These are phyloP conservation scores for Trametes pubescens DNA, from an alignment of 1,284 basidiomycete genomes.

Conservation along the genomic window DNA sequence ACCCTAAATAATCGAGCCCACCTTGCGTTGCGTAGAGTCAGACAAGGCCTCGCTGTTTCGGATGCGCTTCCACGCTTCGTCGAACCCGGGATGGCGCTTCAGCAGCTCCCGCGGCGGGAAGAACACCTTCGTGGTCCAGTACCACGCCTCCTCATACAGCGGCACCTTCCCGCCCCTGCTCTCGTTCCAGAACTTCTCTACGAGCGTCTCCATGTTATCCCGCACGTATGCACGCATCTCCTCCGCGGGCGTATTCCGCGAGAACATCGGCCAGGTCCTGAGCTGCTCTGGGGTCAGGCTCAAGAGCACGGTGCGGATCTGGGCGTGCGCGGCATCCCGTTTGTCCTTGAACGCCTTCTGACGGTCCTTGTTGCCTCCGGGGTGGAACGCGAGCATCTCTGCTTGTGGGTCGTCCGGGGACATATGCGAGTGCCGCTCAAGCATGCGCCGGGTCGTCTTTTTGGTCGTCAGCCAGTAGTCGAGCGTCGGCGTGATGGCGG, in stretches of 20 bases:
- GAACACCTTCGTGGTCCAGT: conserved; percentile 18
- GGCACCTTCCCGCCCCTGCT: not conserved
- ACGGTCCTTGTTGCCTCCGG: not conserved
- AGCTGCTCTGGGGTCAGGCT: conserved; percentile 6
- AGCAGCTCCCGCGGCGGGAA: conserved; percentile 17
- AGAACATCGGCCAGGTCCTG: conserved; percentile 4
- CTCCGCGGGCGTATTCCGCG: not conserved
- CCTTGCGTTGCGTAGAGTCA: conserved; percentile 6
- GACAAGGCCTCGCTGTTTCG: not conserved
- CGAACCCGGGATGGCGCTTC: conserved; percentile 14
- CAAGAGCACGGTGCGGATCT: not conserved
- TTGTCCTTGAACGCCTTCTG: not conserved
- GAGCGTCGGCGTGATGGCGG: conserved; percentile 10
- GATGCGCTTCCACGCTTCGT: conserved; percentile 4
- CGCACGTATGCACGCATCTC: conserved; percentile 8
- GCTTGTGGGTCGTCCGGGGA: not conserved
- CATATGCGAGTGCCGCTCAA: not conserved
- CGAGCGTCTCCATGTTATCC: conserved; percentile 8
- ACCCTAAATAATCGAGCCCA: not conserved
- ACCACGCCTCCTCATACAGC: conserved; percentile 20
- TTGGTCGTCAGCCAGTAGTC: conserved; percentile 20
- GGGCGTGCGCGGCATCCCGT: not conserved
- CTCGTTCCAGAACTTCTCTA: conserved; percentile 4
- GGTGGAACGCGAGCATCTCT: not conserved
- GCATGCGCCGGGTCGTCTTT: conserved; percentile 15